Evolutionary conservation across 208 protist species (phyloP).

Genomic region (Wallacemonas sp.): DNA sequence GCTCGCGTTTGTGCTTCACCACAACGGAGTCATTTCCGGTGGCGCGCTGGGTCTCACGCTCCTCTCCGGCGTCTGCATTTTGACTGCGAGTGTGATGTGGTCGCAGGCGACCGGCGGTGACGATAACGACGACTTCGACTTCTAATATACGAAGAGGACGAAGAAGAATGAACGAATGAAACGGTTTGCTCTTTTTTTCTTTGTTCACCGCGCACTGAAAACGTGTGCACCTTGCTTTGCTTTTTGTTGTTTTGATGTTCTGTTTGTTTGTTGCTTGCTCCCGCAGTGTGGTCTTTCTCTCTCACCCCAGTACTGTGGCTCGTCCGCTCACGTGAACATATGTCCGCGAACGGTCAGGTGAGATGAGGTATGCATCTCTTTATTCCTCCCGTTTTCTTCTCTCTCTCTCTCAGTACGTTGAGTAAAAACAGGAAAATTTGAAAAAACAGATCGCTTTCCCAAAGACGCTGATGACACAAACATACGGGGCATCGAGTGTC

Average conservation of each 20-base stretch:
- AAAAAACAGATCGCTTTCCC: slow-evolving; percentile 17
- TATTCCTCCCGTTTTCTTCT: slow-evolving; percentile 24
- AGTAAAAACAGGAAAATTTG: neutral
- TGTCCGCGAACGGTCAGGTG: too few species aligned
- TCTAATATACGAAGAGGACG: slow-evolving; percentile 18
- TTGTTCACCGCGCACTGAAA: neutral
- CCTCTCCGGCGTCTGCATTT: slow-evolving; percentile 32
- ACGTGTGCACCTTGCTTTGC: neutral
- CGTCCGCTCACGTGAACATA: too few species aligned
- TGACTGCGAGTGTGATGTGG: slow-evolving; percentile 11
- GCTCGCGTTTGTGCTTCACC: slow-evolving; percentile 59
- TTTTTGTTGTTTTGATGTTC: too few species aligned
- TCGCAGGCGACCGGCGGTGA: slow-evolving; percentile 15
- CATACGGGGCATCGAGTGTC: neutral
- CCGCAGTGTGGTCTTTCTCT: too few species aligned
- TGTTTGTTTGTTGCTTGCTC: too few species aligned
- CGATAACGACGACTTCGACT: slow-evolving; percentile 40
- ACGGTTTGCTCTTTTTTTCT: slow-evolving; percentile 7
- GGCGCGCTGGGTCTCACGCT: slow-evolving; percentile 49
- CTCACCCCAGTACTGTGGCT: too few species aligned
- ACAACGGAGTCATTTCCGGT: slow-evolving; percentile 46
- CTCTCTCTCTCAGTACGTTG: slow-evolving; percentile 19
- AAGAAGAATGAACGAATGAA: slow-evolving; percentile 3
- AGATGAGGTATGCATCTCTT: neutral
- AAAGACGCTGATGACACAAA: neutral